phyloP scores from a whole-genome alignment of 2,329 filamentous ascomycete genomes.

The Lasiodiplodia theobromae region DNA sequence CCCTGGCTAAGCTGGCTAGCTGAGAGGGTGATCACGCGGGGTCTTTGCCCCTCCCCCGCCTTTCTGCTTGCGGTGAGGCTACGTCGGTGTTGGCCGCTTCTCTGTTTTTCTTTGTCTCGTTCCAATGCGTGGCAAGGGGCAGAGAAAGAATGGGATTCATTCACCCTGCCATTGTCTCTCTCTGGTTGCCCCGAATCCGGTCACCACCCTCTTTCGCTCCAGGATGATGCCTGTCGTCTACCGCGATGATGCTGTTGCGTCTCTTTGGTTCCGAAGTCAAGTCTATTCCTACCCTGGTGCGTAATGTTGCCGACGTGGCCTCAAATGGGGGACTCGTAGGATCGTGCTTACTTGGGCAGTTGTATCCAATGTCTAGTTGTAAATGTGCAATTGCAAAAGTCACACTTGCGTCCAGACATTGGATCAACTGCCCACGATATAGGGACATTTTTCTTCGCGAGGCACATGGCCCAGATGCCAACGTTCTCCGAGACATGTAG shows the following conservation, averaged over 20 bases:
- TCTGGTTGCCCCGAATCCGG: not conserved
- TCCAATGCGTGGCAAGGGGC: not conserved
- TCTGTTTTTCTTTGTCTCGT: not conserved
- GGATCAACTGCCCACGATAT: no score
- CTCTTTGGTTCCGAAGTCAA: not conserved
- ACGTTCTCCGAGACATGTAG: no score
- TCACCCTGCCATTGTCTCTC: not conserved
- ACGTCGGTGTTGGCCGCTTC: not conserved
- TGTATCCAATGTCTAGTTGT: no score
- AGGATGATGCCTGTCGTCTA: not conserved
- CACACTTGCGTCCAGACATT: no score
- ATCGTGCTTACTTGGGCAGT: no score
- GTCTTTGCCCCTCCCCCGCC: not conserved
- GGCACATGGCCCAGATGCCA: no score
- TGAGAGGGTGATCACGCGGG: not conserved
- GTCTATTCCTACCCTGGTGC: not conserved
- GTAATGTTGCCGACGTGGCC: not conserved
- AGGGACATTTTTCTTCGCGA: no score
- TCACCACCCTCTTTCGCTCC: not conserved
- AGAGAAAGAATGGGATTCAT: not conserved
- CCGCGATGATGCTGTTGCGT: not conserved
- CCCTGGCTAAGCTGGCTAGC: not conserved
- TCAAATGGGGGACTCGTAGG: no score
- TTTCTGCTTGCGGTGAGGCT: not conserved
- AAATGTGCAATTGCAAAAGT: no score